Conservation (phyloP, 208 protist genomes). For the Crithidia fasciculata region DNA sequence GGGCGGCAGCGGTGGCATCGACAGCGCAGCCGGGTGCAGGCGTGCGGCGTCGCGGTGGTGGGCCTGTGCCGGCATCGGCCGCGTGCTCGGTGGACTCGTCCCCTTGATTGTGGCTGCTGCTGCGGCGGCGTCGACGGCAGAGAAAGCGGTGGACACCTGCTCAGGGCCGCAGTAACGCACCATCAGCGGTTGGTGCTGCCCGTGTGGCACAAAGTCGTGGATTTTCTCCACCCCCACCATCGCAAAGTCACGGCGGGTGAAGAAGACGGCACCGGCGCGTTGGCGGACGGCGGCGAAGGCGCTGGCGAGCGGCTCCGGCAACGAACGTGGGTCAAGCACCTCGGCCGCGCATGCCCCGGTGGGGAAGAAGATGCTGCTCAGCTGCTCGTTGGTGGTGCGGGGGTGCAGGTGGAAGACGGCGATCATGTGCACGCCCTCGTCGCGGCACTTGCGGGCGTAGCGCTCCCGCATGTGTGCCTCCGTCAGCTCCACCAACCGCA, state of each 20-base stretch:
- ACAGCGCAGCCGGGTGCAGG: conserved; percentile 26
- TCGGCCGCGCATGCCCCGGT: conserved; percentile 63
- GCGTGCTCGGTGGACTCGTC: conserved; percentile 13
- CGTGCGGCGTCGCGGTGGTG: conserved; percentile 44
- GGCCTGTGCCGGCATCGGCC: conserved; percentile 28
- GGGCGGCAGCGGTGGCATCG: background rate
- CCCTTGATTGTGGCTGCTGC: background rate
- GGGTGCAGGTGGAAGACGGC: conserved; percentile 81
- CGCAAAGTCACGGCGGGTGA: conserved; percentile 63
- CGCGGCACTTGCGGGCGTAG: conserved; percentile 43
- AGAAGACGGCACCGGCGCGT: conserved; percentile 81
- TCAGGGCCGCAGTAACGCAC: conserved; percentile 78
- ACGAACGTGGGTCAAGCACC: conserved; percentile 46
- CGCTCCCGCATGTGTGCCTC: conserved; percentile 42
- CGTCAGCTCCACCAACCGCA: conserved; percentile 26
- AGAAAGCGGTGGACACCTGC: conserved; percentile 20
- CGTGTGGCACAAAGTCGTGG: conserved; percentile 79
- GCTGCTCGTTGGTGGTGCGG: conserved; percentile 60
- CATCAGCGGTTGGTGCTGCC: conserved; percentile 74
- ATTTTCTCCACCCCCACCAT: conserved; percentile 83
- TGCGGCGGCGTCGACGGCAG: background rate
- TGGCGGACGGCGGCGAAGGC: conserved; percentile 31
- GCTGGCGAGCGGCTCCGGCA: conserved; percentile 37
- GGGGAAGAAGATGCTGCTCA: conserved; percentile 77
- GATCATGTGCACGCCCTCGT: conserved; percentile 58